These are phyloP conservation scores for Russula vinacea DNA, from an alignment of 768 basidiomycete species.

Conservation along the genomic window DNA sequence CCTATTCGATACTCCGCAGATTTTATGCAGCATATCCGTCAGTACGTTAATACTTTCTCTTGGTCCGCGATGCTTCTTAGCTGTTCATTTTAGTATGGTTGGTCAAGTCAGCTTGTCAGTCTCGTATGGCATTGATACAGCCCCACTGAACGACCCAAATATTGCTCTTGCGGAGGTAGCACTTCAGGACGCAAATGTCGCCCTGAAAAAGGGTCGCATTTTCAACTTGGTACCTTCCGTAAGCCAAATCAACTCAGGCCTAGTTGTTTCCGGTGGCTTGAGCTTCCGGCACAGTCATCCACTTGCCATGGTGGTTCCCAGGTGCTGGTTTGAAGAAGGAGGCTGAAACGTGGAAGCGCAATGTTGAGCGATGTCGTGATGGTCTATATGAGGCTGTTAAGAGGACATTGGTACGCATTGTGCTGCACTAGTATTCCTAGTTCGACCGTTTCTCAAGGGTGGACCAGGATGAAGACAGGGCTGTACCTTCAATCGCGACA, in stretches of 20 bases:
- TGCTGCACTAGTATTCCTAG: neutral
- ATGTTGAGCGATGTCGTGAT: conserved; percentile 29
- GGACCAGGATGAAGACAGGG: conserved; percentile 10
- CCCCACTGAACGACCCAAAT: conserved; percentile 44
- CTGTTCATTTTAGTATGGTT: conserved; percentile 29
- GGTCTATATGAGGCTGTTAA: conserved; percentile 31
- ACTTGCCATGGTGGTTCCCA: conserved; percentile 35
- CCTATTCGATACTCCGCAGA: conserved; percentile 40
- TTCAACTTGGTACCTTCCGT: conserved; percentile 43
- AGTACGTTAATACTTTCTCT: conserved; percentile 36
- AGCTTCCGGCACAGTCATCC: conserved; percentile 27
- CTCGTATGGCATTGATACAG: conserved; percentile 48
- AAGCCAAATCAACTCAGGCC: conserved; percentile 16
- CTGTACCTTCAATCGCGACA: conserved; percentile 13
- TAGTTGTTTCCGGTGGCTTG: neutral
- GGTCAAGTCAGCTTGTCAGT: conserved; percentile 42
- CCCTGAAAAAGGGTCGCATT: conserved; percentile 43
- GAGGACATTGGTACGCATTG: conserved; percentile 28
- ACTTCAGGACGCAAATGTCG: conserved; percentile 35
- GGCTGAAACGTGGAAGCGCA: conserved; percentile 26
- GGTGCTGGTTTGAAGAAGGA: conserved; percentile 33
- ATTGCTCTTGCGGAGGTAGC: conserved; percentile 44
- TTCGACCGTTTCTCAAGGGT: neutral
- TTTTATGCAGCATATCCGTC: conserved; percentile 38
- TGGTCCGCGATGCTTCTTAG: neutral